Evolutionary conservation across 305 asterid genomes (phyloP).

Genomic region (Fraxinus ornus): DNA sequence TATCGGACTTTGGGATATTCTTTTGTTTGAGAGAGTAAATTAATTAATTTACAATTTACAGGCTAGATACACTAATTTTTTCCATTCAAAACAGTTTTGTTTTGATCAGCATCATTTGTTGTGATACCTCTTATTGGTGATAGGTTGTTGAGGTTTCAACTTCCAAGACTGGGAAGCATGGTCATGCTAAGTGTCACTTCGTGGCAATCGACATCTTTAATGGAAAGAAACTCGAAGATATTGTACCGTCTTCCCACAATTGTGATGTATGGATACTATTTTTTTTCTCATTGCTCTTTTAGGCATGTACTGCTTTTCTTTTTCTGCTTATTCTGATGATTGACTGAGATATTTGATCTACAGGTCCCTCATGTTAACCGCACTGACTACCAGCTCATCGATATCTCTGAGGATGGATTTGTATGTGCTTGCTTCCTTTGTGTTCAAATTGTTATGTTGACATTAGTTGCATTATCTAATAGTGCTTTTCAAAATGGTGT

Average conservation of each 20-base stretch:
- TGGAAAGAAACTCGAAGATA: slow-evolving; percentile 78
- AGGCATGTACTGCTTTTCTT: not conserved
- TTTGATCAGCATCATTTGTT: not conserved
- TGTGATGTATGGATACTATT: slow-evolving; percentile 48
- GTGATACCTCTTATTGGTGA: not conserved
- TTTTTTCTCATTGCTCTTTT: not conserved
- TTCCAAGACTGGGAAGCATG: slow-evolving; percentile 85
- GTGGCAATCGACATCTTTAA: slow-evolving; percentile 77
- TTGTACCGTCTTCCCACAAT: slow-evolving; percentile 76
- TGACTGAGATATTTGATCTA: not conserved
- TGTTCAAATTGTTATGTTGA: not conserved
- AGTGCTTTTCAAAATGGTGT: not conserved
- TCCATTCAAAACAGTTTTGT: no score
- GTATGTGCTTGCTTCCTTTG: not conserved
- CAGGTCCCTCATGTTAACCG: not conserved
- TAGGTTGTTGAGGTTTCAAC: slow-evolving; percentile 82
- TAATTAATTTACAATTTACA: not conserved
- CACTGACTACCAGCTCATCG: not conserved
- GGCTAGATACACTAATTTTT: not conserved
- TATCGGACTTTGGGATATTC: not conserved
- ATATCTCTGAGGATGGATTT: not conserved
- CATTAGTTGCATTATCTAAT: not conserved
- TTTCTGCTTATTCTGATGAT: not conserved
- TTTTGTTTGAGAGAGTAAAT: not conserved
- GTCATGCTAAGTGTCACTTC: slow-evolving; percentile 81